Evolutionary conservation across 768 basidiomycete genomes (phyloP), one percentile per base, ranked within the genome.

Genomic region (Boletus pseudopeckii): DNA sequence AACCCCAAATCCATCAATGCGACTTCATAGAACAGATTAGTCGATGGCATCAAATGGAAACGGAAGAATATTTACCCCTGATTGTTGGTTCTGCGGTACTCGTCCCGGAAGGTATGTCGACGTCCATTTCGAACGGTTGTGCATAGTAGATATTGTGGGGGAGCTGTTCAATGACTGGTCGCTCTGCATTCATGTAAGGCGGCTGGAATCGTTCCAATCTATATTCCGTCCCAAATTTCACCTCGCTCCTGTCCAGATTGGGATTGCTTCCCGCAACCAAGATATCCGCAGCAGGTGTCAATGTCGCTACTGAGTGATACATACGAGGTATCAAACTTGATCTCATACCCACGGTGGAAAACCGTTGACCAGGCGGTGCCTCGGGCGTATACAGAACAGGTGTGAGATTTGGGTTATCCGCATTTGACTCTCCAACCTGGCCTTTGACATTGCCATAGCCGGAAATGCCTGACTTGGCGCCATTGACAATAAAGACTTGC

Each of bases 221-320:
- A 67, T 95, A 96, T 68, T 96, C 91, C 17, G 92, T 92, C 30
- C 85, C 84, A 65, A 88, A 94, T 64, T 75, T 74, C 39, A 81
- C 61, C 60, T 83, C 85, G 60, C 85, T 90, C 48, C 88, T 74
- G 67, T 92, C 89, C 54, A 91, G 68, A 68, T 92, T 92, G 24
- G 90, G 90, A 63, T 90, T 92, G 55, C 88, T 89, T 33, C 90
- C 90, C 18, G 89, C 84, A 52, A 92, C 82, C 84, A 92, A 82
- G 46, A 92, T 70, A 48, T 80, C 77, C 4, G 84, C 90, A 30
- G 71, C 73, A 7, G 90, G 90, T 8, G 87, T 86, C 62, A 91
- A 71, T 15, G 85, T 89, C 43, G 90, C 90, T 1, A 88, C 82
- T n/a, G 88, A 91, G 64, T 92, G 90, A 64, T 92, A 92, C 68